Base-by-base conservation (phyloP, 2,329 filamentous ascomycete species). In the Cyphellophora attinorum region DNA sequence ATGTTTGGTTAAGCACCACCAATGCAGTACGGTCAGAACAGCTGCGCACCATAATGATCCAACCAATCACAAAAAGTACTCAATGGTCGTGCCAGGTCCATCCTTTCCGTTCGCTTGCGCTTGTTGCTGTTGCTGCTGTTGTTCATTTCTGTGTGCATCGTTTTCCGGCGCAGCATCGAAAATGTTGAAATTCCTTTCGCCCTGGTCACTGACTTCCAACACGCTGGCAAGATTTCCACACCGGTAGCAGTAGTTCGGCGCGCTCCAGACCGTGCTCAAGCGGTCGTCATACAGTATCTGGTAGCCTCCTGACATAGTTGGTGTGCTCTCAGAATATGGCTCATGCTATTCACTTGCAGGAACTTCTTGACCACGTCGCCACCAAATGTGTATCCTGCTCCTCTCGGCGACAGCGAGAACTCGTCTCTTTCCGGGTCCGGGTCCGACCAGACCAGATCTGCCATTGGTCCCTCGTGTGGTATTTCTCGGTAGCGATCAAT, bases 401-500 rank as follows among this genome's bases (percentile, higher is more conserved):
- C 91, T 42, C 91, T 75, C 2, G 91, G 91, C 5, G 84, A 93
- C 11, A 98, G 73, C 5, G 84, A 93, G 61, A 98, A 98, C 59
- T 98, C 91, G 61, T 98, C 91, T 38, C 88, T 76, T 51, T 98
- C 91, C n/a, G 85, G 81, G 56, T 98, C 91, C 0, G 91, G 91
- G 57, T 98, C 91, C 13, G 86, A 94, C 91, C 91, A 98, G 19
- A 98, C 91, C 4, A 98, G 68, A 59, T 98, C 91, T n/a, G 91
- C 91, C 91, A 98, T 98, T 19, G 91, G 91, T 0, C 91, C 91
- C 62, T 98, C 91, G 62, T 98, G 91, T 4, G 91, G 91, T 40
- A 98, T 98, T 57, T 98, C 91, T 48, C 91, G 80, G 68, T 96
- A 98, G 29, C 91, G 85, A 63, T 98, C 91, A 57, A 98, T 96